These are phyloP conservation scores for Eragrostis tef DNA, from an alignment of 202 grass and related monocot genomes.

Conservation along the genomic window DNA sequence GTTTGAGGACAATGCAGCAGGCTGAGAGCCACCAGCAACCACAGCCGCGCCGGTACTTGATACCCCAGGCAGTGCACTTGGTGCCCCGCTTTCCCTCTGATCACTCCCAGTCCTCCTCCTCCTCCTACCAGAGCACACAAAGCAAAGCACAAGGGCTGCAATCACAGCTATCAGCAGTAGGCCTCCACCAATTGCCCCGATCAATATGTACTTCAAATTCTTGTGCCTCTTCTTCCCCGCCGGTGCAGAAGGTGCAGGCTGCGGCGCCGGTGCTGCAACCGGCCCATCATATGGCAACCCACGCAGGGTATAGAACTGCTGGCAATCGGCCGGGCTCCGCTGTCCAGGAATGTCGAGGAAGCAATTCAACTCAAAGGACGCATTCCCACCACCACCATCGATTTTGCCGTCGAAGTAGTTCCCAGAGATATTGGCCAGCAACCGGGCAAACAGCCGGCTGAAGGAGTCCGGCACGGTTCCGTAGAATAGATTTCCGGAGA, in stretches of 20 bases:
- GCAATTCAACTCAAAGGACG: conserved; percentile 66
- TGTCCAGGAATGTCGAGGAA: conserved; percentile 57
- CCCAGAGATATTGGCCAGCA: conserved; percentile 58
- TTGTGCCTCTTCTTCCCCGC: conserved; percentile 52
- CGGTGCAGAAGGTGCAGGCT: conserved; percentile 16
- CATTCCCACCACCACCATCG: conserved; percentile 40
- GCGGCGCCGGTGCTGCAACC: conserved; percentile 13
- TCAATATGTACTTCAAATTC: conserved; percentile 86
- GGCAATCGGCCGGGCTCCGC: conserved; percentile 62
- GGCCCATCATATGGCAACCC: conserved; percentile 57
- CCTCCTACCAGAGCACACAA: conserved; percentile 49
- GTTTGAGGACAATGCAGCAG: conserved; percentile 49
- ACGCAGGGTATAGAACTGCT: conserved; percentile 57
- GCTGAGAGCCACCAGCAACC: conserved; percentile 48
- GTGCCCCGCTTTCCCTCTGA: conserved; percentile 40
- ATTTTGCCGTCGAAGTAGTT: conserved; percentile 77
- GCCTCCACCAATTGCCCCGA: conserved; percentile 68
- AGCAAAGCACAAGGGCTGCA: conserved; percentile 54
- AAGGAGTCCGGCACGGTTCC: conserved; percentile 59
- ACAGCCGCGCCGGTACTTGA: conserved; percentile 31
- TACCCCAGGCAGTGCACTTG: conserved; percentile 14
- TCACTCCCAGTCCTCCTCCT: conserved; percentile 40
- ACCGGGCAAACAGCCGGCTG: conserved; percentile 49
- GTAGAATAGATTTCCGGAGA: conserved; percentile 79
- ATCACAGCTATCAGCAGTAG: conserved; percentile 51